Conservation (phyloP, 2,329 filamentous ascomycete species). For the Fusarium chlamydosporum region DNA sequence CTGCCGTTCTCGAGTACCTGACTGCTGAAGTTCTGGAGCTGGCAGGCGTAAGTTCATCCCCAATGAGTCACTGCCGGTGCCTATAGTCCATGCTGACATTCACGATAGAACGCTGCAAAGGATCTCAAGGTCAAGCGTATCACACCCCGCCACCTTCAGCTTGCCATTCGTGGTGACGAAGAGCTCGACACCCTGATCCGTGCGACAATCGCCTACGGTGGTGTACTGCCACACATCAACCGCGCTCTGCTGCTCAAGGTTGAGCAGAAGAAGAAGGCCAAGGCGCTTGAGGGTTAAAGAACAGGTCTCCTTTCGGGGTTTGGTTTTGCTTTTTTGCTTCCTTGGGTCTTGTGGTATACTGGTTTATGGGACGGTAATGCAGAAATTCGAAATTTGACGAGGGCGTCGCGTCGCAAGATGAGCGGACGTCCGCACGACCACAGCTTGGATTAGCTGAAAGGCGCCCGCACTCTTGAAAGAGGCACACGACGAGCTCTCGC, state of each 20-base stretch:
- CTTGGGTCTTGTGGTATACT: conserved; percentile 46
- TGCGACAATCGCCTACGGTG: conserved; percentile 97
- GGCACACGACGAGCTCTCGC: conserved; percentile 41
- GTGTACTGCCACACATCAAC: conserved; percentile 99
- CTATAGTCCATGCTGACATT: conserved; percentile 43
- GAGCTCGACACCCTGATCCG: conserved; percentile 97
- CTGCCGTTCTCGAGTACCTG: conserved; percentile 96
- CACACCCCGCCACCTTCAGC: conserved; percentile 95
- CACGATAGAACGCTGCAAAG: conserved; percentile 89
- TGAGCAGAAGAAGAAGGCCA: conserved; percentile 94
- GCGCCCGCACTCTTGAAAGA: conserved; percentile 38
- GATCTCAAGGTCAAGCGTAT: conserved; percentile 99
- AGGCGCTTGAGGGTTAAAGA: conserved; percentile 62
- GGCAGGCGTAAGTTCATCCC: conserved; percentile 77
- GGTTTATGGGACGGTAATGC: conserved; percentile 51
- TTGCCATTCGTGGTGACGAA: conserved; percentile 98
- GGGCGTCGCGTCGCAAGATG: conserved; percentile 47
- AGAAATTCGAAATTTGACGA: conserved; percentile 48
- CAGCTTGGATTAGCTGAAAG: conserved; percentile 49
- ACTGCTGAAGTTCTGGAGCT: conserved; percentile 98
- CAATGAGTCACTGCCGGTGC: conserved; percentile 20
- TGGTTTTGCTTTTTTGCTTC: conserved; percentile 44
- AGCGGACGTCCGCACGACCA: conserved; percentile 41
- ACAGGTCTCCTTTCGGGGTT: conserved; percentile 23
- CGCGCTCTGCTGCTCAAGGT: conserved; percentile 95